These are phyloP conservation scores for Rauvolfia tetraphylla DNA, from an alignment of 257 asterid genomes.

Conservation along the genomic window DNA sequence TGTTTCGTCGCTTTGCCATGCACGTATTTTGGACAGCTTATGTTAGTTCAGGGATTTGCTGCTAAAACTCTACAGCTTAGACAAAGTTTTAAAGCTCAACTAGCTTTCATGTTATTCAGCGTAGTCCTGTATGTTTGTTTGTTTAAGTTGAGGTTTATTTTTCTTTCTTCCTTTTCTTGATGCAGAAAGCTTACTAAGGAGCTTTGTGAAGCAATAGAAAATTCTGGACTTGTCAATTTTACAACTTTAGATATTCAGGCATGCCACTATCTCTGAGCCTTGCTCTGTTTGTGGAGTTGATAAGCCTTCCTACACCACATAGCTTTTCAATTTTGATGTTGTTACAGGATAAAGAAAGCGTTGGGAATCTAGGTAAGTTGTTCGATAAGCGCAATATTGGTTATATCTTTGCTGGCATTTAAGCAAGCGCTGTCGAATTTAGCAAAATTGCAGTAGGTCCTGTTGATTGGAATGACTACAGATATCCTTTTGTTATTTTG, in stretches of 20 bases:
- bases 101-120: neutral
- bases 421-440: constrained; percentile 81
- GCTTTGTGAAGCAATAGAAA: constrained; percentile 85
- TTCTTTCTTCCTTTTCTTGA: neutral
- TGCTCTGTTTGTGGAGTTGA: constrained; percentile 7
- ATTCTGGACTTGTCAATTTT: constrained; percentile 73
- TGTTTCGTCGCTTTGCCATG: too few species aligned
- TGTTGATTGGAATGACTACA: constrained; percentile 80
- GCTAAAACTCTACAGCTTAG: neutral
- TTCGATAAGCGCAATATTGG: constrained; percentile 96
- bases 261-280: constrained; percentile 18
- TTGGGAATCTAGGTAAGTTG: constrained; percentile 79
- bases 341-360: constrained; percentile 91
- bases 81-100: neutral
- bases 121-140: neutral
- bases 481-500: constrained; percentile 71
- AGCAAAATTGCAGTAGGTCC: constrained; percentile 93
- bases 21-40: neutral
- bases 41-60: neutral
- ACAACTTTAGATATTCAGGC: constrained; percentile 93
- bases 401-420: constrained; percentile 81
- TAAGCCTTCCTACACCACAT: constrained; percentile 9
- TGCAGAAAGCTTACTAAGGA: constrained; percentile 92
- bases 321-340: constrained; percentile 3
- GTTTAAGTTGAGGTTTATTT: neutral